A percentile compares a stretch with the other conserved stretches of the same genome.
These are phyloP conservation scores for Calycina marina DNA, from an alignment of 2,329 filamentous ascomycete genomes.

Conservation along the genomic window DNA sequence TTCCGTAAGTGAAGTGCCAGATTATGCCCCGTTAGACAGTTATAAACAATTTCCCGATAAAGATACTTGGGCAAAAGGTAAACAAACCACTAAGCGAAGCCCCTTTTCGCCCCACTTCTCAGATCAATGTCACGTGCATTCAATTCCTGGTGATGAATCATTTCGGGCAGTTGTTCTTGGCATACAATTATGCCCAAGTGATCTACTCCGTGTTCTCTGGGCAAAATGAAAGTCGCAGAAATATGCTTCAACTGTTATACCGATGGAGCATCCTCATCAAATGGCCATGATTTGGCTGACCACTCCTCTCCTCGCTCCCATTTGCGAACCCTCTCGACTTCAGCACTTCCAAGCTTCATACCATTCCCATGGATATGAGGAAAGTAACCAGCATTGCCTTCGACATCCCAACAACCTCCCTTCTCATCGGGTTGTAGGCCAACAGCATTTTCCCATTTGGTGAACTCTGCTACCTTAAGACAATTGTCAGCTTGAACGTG, in stretches of 20 bases:
- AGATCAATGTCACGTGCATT: too few relatives aligned
- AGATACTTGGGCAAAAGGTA: too few relatives aligned
- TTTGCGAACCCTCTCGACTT: conserved; percentile 13
- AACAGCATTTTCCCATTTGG: conserved; percentile 15
- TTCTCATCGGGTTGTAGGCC: conserved; percentile 13
- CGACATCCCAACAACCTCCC: conserved; percentile 16
- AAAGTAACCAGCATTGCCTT: conserved; percentile 14
- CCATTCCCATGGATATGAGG: conserved; percentile 19
- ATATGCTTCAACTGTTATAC: too few relatives aligned
- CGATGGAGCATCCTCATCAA: conserved; percentile 7
- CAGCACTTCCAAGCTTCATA: conserved; percentile 15
- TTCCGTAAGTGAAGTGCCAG: too few relatives aligned
- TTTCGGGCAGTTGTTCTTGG: too few relatives aligned
- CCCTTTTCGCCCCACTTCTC: too few relatives aligned
- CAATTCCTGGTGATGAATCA: too few relatives aligned
- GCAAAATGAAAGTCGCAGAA: background rate
- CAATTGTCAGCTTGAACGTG: background rate
- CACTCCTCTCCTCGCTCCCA: conserved; percentile 12
- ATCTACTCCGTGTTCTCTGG: too few relatives aligned
- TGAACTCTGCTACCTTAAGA: conserved; percentile 3
- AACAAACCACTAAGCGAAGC: too few relatives aligned
- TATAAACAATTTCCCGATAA: too few relatives aligned
- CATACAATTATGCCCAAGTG: too few relatives aligned
- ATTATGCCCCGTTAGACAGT: too few relatives aligned
- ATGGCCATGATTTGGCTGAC: conserved; percentile 13